Base-by-base conservation (phyloP, 1,284 basidiomycete species). In the Hortiboletus rubellus region DNA sequence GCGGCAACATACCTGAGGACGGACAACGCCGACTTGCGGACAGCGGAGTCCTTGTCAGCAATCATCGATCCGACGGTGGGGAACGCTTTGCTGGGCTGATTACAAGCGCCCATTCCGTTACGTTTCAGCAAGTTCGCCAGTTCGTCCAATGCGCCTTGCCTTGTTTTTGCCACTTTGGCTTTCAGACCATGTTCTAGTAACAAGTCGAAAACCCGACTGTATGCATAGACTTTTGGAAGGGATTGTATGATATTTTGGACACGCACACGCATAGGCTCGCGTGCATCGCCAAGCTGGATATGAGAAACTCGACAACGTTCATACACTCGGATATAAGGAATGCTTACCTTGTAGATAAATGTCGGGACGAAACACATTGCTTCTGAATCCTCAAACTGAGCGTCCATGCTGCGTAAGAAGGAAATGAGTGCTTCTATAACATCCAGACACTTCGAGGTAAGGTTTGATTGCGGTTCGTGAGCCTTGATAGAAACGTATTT, bases 401-500 rank as follows among this genome's bases (percentile, higher is more conserved):
- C 91, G 60, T 89, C 86, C 42, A 83, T 79, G 65, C 74, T 81
- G 58, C 85, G 85, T 66, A 90, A 79, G 71, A 88, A 93, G 37
- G 85, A 79, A 22, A 98, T 70, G 17, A 98, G 81, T 30, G 89
- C 81, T 61, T 93, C 91, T 27, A 96, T 81, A 30, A 94, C 84
- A 60, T 99, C 97, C 61, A 99, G 76, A 68, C 94, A 96, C 72
- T 92, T 93, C 49, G 92, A 85, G 11, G 90, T 83, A 27, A 98
- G 79, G 69, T 94, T 97, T 7, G 96, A 94, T 71, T 97, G 96
- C 56, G 96, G 92, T 72, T 97, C 93, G 62, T 96, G 88, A 42
- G 91, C 82, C 61, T 94, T 91, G 63, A 99, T 83, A 2, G 95
- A 96, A 18, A 91, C 84, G 66, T 99, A 99, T 80, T 98, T 98